Percentiles rank a stretch among this genome's conserved stretches.
Conservation (phyloP, 805 yeast species). For the Candida corydali region DNA sequence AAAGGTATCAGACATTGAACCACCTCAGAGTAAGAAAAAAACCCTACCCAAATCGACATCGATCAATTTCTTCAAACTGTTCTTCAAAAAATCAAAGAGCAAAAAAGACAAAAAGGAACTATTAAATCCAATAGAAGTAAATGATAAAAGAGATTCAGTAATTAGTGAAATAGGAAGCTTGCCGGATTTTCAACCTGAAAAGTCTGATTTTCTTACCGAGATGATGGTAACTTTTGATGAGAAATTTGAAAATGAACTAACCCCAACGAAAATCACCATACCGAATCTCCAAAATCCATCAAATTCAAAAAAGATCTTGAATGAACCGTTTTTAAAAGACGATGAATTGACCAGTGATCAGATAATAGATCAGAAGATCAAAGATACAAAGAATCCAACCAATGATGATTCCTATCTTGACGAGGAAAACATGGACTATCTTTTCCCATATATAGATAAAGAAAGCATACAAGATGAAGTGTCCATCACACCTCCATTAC, state of each 20-base stretch:
- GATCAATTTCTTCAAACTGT: constrained; percentile 12
- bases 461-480: not conserved
- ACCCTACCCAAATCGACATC: constrained; percentile 5
- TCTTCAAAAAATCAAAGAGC: constrained; percentile 10
- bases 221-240: constrained; percentile 24
- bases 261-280: constrained; percentile 4
- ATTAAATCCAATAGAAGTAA: not conserved
- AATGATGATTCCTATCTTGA: constrained; percentile 25
- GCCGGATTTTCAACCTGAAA: constrained; percentile 25
- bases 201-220: constrained; percentile 23
- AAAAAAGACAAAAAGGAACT: not conserved
- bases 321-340: constrained; percentile 32
- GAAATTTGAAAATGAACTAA: constrained; percentile 11
- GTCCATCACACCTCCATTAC: not conserved
- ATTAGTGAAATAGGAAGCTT: constrained; percentile 12
- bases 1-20: too few relatives aligned
- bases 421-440: constrained; percentile 25
- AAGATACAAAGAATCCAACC: constrained; percentile 17
- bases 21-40: not conserved
- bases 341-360: constrained; percentile 40
- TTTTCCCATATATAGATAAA: constrained; percentile 6
- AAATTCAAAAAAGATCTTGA: not conserved
- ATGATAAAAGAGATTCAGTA: constrained; percentile 3
- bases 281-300: not conserved
- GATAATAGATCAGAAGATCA: constrained; percentile 34